Evolutionary conservation across 768 basidiomycete genomes (phyloP).

Genomic region (Termitomyces eurrhizus): DNA sequence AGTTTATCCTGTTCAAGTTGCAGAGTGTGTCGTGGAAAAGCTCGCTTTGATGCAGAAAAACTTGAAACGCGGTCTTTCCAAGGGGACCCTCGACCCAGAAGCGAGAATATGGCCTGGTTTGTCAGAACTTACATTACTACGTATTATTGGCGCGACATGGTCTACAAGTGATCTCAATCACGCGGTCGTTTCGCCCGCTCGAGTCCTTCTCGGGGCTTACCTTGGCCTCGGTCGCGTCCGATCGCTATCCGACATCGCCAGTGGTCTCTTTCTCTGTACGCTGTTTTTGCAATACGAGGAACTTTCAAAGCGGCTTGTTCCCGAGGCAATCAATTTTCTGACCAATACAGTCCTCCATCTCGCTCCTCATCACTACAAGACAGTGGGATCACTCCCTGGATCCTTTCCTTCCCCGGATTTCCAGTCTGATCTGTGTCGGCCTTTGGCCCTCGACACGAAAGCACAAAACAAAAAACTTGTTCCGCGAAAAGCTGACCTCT

Average conservation of each 20-base stretch:
- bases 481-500: conserved; percentile 44
- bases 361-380: conserved; percentile 55
- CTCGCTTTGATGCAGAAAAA: conserved; percentile 92
- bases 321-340: conserved; percentile 85
- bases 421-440: conserved; percentile 39
- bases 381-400: conserved; percentile 53
- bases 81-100: conserved; percentile 52
- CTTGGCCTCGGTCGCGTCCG: conserved; percentile 82
- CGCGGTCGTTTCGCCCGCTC: conserved; percentile 80
- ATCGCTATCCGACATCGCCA: conserved; percentile 67
- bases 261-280: conserved; percentile 87
- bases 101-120: conserved; percentile 88
- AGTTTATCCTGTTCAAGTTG: conserved; percentile 77
- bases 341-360: conserved; percentile 69
- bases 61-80: conserved; percentile 74
- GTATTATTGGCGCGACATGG: conserved; percentile 81
- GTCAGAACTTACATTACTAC: conserved; percentile 76
- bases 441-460: conserved; percentile 36
- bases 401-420: conserved; percentile 73
- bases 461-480: conserved; percentile 34
- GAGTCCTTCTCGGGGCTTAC: conserved; percentile 88
- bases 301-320: conserved; percentile 81
- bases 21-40: conserved; percentile 77
- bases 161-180: conserved; percentile 94
- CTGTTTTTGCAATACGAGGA: conserved; percentile 82